Conservation (phyloP, 192 early-diverging fungal species). For the Jimgerdemannia flammicorona region DNA sequence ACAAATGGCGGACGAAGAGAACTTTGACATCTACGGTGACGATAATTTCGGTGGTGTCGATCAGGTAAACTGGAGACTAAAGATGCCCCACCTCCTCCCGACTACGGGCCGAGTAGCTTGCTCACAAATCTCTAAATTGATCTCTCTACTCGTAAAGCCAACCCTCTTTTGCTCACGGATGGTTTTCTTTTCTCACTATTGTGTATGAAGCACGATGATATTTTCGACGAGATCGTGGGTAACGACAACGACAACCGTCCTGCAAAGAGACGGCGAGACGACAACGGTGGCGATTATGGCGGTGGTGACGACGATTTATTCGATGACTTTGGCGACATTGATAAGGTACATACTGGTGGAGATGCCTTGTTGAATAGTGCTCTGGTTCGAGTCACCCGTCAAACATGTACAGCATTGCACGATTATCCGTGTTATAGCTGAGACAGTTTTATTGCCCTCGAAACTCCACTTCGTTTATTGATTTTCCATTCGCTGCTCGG, state of each 20-base stretch:
- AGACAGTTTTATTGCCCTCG: too few species aligned
- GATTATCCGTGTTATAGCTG: too few species aligned
- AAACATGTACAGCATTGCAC: too few species aligned
- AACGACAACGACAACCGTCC: slow-evolving; percentile 13
- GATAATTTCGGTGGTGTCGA: slow-evolving; percentile 17
- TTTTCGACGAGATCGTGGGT: slow-evolving; percentile 33
- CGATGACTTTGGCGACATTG: slow-evolving; percentile 33
- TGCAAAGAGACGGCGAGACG: slow-evolving; percentile 22
- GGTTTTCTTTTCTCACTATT: too few species aligned
- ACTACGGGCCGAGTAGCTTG: too few species aligned
- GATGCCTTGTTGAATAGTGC: too few species aligned
- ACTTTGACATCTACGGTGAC: slow-evolving; percentile 28
- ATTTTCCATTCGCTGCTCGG: too few species aligned
- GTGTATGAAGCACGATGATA: slow-evolving; percentile 21
- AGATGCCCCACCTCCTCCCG: too few species aligned
- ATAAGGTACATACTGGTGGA: slow-evolving; percentile 19
- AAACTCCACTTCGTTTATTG: too few species aligned
- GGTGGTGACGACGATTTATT: slow-evolving; percentile 34
- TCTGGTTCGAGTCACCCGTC: too few species aligned
- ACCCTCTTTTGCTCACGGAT: not conserved
- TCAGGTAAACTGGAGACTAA: slow-evolving; percentile 9
- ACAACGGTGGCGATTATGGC: slow-evolving; percentile 1
- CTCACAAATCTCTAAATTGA: too few species aligned
- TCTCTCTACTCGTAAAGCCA: not conserved
- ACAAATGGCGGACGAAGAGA: slow-evolving; percentile 19